Evolutionary conservation across 1,284 basidiomycete species (phyloP).

Genomic region (Ceratobasidium theobromae): DNA sequence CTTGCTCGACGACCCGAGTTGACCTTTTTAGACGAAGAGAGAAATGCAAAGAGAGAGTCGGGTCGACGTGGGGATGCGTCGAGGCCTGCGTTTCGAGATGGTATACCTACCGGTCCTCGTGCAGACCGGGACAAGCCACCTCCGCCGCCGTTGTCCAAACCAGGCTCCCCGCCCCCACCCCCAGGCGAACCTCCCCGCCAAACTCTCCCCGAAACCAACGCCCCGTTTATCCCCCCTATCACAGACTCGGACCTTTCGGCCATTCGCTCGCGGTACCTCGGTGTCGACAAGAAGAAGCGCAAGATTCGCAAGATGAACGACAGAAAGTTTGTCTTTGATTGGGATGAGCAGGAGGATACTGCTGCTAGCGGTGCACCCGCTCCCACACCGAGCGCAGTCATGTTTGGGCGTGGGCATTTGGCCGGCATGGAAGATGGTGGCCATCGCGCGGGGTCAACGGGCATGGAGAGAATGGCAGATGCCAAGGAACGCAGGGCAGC

Average conservation of each 20-base stretch:
- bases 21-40: conserved; percentile 35
- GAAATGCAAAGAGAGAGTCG: conserved; percentile 37
- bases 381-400: conserved; percentile 75
- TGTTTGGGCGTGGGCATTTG: conserved; percentile 80
- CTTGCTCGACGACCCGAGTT: neutral
- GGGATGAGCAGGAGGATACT: conserved; percentile 94
- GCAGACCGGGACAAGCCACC: conserved; percentile 62
- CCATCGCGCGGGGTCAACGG: conserved; percentile 42
- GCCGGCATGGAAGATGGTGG: conserved; percentile 84
- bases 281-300: conserved; percentile 88
- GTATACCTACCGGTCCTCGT: conserved; percentile 78
- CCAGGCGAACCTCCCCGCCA: conserved; percentile 36
- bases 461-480: conserved; percentile 55
- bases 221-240: conserved; percentile 66
- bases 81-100: conserved; percentile 57
- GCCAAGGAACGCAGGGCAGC: conserved; percentile 78
- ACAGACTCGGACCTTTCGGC: conserved; percentile 72
- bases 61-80: conserved; percentile 42
- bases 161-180: conserved; percentile 49
- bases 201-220: conserved; percentile 40
- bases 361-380: conserved; percentile 60
- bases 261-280: conserved; percentile 86
- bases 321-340: conserved; percentile 98
- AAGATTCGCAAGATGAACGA: conserved; percentile 92
- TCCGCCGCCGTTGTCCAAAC: conserved; percentile 45